Base-by-base conservation (phyloP, 2,329 filamentous ascomycete species). In the Fusarium sp. region DNA sequence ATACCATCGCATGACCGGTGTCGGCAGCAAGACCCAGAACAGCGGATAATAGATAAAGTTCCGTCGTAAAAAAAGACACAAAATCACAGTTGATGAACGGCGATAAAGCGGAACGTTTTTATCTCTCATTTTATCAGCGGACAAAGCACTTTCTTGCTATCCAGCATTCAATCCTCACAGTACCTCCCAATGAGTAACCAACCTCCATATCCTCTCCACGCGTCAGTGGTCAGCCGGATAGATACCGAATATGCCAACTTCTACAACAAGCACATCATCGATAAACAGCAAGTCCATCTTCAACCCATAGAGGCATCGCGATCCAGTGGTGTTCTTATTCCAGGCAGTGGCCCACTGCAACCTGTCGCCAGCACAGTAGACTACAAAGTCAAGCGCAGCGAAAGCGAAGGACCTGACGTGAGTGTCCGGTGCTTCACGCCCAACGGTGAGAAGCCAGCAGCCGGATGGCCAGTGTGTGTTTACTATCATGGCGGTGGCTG, bases 221-320 rank as follows among this genome's bases (percentile, higher is more conserved):
- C 66, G 5, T 66, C 55, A 18, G 48, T 46, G 13, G 1, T 46
- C 4, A 7, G 23, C 2, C 28, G 55, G 3, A 61, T 66, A 5
- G 28, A 66, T 2, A 16, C 63, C 0, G 43, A 66, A 21, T 66
- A 66, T 34, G 61, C 48, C 7, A 43, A 48, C 0, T 66, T 66
- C 0, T 61, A 66, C 4, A 66, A 66, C n/a, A 66, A 66, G 2
- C 63, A 66, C 14, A 66, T 66, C 13, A 25, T 61, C 18, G 55
- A 66, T 5, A 66, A 66, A 6, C 61, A 66, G 9, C 63, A 66
- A 30, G 63, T 66, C 0, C 61, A 66, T 10, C 61, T 66, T 2
- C 55, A 66, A 23, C 55, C 61, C 2, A 41, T 66, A 16, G 30
- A 54, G 13, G 37, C 55, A 0, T 66, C 63, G 0, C 55, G 63